These are phyloP conservation scores for Fusarium decemcellulare DNA, from an alignment of 2,329 filamentous ascomycete genomes.

Conservation along the genomic window DNA sequence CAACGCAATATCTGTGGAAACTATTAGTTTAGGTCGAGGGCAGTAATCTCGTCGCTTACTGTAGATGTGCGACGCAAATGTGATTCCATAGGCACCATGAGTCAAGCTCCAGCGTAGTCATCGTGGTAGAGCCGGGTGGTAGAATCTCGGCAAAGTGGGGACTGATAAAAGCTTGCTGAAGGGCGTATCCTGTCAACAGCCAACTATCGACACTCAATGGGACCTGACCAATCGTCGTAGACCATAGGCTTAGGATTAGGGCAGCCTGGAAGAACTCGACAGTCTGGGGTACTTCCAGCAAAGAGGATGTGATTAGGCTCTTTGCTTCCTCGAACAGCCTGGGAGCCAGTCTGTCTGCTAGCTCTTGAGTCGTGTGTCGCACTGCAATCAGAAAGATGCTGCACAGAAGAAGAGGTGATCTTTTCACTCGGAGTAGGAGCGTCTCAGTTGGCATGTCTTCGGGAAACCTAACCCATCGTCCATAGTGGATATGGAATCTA, in stretches of 20 bases:
- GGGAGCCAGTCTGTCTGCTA: slow-evolving; percentile 41
- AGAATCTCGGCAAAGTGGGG: slow-evolving; percentile 35
- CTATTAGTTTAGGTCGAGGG: not conserved
- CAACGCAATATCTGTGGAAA: slow-evolving; percentile 44
- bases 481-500: slow-evolving; percentile 46
- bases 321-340: slow-evolving; percentile 44
- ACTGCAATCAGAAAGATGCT: slow-evolving; percentile 47
- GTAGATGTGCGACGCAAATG: slow-evolving; percentile 45
- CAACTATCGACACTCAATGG: slow-evolving; percentile 48
- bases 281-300: slow-evolving; percentile 34
- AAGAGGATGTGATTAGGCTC: slow-evolving; percentile 21
- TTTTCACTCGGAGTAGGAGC: slow-evolving; percentile 18
- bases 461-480: slow-evolving; percentile 46
- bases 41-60: slow-evolving; percentile 23
- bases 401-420: slow-evolving; percentile 42
- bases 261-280: slow-evolving; percentile 46
- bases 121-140: not conserved
- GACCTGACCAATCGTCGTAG: slow-evolving; percentile 45
- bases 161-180: slow-evolving; percentile 44
- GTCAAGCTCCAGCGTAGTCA: slow-evolving; percentile 11
- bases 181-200: slow-evolving; percentile 45
- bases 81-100: slow-evolving; percentile 48
- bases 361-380: slow-evolving; percentile 41
- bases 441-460: slow-evolving; percentile 26
- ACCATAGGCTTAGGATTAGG: slow-evolving; percentile 46